Base-by-base conservation (phyloP, 768 basidiomycete species). In the Lactarius quietus region DNA sequence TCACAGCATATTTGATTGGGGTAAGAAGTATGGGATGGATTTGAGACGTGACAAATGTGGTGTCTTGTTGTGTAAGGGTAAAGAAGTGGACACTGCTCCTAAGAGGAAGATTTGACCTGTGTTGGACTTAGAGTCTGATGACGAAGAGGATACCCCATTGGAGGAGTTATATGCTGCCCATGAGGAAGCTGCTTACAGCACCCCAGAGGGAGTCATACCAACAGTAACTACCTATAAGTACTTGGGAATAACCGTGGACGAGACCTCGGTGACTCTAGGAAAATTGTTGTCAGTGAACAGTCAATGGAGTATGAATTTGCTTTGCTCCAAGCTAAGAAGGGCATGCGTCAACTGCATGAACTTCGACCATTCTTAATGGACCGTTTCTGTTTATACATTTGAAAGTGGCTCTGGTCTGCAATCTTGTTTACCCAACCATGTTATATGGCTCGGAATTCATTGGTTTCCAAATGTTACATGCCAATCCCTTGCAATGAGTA, bases 231-330 rank as follows among this genome's bases (percentile, higher is more conserved):
- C n/a, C 43, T 78, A 74, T 60, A 77, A 75, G 72, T 78, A 77
- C 72, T 73, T 78, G 69, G 77, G 77, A 68, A 75, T 76, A 72
- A 72, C 71, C 68, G 5, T 59, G 0, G 35, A 56, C 72, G 74
- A 3, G n/a, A 9, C 1, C 33, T 66, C 0, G 56, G 55, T 0
- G 56, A 66, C 23, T 20, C 53, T 1, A 26, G 39, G 45, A 35
- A 33, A 51, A 12, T 35, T 3, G 15, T 43, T 56, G 17, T 36
- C 5, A 39, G 39, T 57, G 17, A 51, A 45, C 10, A 17, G 35
- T 57, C 36, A 0, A n/a, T 48, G 54, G 45, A 45, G 10, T 45
- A 20, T 0, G 12, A 23, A 12, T 48, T 28, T 10, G 38, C 64
- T n/a, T 4, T 33, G 10, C 7, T 14, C 10, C 48, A 51, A 10